phyloP scores from a whole-genome alignment of 306 rosid species.

The Oxytropis ochrocephala region DNA sequence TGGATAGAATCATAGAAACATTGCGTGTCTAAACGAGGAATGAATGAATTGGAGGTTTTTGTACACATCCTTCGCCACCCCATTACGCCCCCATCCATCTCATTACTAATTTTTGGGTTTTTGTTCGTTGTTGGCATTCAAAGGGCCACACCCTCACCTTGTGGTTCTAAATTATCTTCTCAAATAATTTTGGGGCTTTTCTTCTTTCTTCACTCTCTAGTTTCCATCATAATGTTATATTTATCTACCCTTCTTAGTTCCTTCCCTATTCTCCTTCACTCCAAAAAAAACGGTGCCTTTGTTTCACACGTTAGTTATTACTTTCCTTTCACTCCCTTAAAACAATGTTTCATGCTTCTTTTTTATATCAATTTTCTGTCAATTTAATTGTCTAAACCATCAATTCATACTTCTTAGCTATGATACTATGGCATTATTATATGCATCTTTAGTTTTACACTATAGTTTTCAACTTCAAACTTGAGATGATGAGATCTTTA shows the following conservation, averaged over 20 bases:
- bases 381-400: background rate
- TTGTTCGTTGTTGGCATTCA: conserved; percentile 41
- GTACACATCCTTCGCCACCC: background rate
- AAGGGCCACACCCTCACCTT: conserved; percentile 48
- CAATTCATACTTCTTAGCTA: background rate
- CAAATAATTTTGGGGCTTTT: background rate
- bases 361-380: background rate
- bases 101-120: background rate
- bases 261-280: background rate
- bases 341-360: background rate
- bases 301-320: conserved; percentile 21
- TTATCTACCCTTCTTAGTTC: background rate
- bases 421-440: background rate
- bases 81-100: background rate
- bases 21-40: background rate
- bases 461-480: conserved; percentile 2
- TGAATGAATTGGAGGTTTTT: conserved; percentile 2
- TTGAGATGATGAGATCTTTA: background rate
- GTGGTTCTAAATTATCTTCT: conserved; percentile 46
- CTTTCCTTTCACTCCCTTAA: background rate
- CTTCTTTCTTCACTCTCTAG: background rate
- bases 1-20: background rate
- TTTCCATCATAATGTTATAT: background rate
- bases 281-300: background rate
- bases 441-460: background rate